phyloP scores from a whole-genome alignment of 2,329 filamentous ascomycete genomes.

The Chrysosporium keratinophilum region DNA sequence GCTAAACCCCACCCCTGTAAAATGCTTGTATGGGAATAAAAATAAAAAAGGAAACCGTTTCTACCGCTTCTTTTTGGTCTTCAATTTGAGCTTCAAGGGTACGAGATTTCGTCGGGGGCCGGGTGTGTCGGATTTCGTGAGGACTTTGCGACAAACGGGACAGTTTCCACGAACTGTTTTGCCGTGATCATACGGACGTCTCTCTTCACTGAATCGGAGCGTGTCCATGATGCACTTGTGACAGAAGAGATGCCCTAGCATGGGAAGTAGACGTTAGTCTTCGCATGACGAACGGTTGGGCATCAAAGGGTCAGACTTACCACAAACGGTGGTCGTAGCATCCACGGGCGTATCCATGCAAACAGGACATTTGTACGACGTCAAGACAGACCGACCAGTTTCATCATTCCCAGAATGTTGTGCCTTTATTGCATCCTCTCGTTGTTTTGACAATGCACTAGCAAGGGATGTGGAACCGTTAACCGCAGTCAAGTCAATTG shows the following conservation, averaged over 20 bases:
- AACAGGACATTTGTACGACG: slow-evolving; percentile 49
- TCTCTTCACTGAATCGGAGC: slow-evolving; percentile 47
- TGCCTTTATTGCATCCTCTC: slow-evolving; percentile 42
- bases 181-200: slow-evolving; percentile 27
- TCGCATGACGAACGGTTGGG: not conserved
- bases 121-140: slow-evolving; percentile 29
- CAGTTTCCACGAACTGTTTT: slow-evolving; percentile 33
- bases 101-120: slow-evolving; percentile 30
- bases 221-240: slow-evolving; percentile 53
- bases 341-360: slow-evolving; percentile 54
- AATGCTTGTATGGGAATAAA: not conserved
- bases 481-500: slow-evolving; percentile 42
- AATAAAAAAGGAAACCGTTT: not conserved
- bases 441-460: slow-evolving; percentile 43
- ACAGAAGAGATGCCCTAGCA: slow-evolving; percentile 53
- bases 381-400: slow-evolving; percentile 32
- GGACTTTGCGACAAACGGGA: slow-evolving; percentile 37
- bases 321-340: slow-evolving; percentile 50
- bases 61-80: slow-evolving; percentile 19
- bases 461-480: slow-evolving; percentile 34
- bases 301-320: slow-evolving; percentile 32
- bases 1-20: not conserved
- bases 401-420: slow-evolving; percentile 26
- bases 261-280: not conserved
- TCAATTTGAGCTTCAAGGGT: slow-evolving; percentile 31